These are phyloP conservation scores for Ajuga reptans DNA, from an alignment of 305 asterid species.

Conservation along the genomic window DNA sequence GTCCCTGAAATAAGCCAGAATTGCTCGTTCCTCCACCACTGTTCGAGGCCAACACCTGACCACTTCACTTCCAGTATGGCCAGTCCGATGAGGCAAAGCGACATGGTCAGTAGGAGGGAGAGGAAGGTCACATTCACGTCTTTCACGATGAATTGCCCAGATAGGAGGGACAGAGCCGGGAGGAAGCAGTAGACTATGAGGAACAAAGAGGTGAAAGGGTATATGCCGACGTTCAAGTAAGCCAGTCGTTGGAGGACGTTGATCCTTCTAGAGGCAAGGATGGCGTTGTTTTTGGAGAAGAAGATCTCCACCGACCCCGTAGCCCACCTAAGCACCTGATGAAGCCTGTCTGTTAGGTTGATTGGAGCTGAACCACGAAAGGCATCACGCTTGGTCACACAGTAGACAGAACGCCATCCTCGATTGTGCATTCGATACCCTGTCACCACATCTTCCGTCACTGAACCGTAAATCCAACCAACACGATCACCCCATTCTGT, in stretches of 20 bases:
- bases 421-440: conserved; percentile 56
- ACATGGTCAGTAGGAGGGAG: conserved; percentile 26
- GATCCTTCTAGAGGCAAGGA: conserved; percentile 26
- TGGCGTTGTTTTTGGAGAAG: conserved; percentile 48
- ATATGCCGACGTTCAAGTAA: conserved; percentile 48
- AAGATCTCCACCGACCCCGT: conserved; percentile 50
- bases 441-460: conserved; percentile 52
- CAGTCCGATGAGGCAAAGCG: conserved; percentile 37
- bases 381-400: conserved; percentile 50
- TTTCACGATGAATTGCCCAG: conserved; percentile 44
- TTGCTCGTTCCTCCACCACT: conserved; percentile 55
- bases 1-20: conserved; percentile 58
- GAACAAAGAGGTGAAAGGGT: conserved; percentile 47
- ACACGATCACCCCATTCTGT: conserved; percentile 57
- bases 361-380: conserved; percentile 56
- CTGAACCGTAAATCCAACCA: conserved; percentile 56
- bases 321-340: conserved; percentile 53
- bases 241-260: conserved; percentile 46
- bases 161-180: conserved; percentile 48
- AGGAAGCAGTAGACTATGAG: conserved; percentile 49
- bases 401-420: conserved; percentile 52
- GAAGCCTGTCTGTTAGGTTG: conserved; percentile 49
- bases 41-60: conserved; percentile 45
- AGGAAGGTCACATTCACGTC: conserved; percentile 38
- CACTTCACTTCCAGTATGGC: conserved; percentile 44